These are phyloP conservation scores for Penicillium sp. DNA, from an alignment of 2,329 filamentous ascomycete genomes.

Conservation along the genomic window DNA sequence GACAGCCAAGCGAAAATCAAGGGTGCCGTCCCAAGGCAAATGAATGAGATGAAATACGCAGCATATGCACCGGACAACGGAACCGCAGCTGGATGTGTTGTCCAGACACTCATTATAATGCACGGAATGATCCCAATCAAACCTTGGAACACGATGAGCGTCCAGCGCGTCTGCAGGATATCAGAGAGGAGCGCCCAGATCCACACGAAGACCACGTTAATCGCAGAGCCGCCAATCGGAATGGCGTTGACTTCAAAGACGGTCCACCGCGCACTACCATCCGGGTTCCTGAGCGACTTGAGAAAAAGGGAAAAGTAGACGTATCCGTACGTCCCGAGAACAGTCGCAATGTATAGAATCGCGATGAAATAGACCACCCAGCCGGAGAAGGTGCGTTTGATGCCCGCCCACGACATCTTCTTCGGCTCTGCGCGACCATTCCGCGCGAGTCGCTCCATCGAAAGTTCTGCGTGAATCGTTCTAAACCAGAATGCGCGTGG, in stretches of 20 bases:
- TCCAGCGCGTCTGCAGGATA: slow-evolving; percentile 47
- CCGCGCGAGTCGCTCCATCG: slow-evolving; percentile 42
- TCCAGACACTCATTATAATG: slow-evolving; percentile 53
- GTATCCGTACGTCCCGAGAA: slow-evolving; percentile 46
- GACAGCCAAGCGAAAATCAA: slow-evolving; percentile 51
- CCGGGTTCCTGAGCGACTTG: slow-evolving; percentile 26
- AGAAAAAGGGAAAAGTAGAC: slow-evolving; percentile 23
- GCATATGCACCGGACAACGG: slow-evolving; percentile 47
- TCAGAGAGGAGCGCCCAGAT: slow-evolving; percentile 52
- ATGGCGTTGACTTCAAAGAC: slow-evolving; percentile 47
- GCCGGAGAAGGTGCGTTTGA: slow-evolving; percentile 41
- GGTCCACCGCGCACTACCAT: slow-evolving; percentile 42
- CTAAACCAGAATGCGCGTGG: slow-evolving; percentile 40
- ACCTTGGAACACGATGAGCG: slow-evolving; percentile 46
- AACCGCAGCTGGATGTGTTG: slow-evolving; percentile 40
- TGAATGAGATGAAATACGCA: slow-evolving; percentile 48
- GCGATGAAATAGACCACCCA: slow-evolving; percentile 47
- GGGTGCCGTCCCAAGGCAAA: slow-evolving; percentile 47
- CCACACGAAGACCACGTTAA: slow-evolving; percentile 50
- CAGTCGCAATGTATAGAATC: slow-evolving; percentile 43
- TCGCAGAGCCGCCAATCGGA: slow-evolving; percentile 46
- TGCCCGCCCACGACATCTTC: slow-evolving; percentile 42
- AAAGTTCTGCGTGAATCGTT: slow-evolving; percentile 38
- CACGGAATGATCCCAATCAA: slow-evolving; percentile 45
- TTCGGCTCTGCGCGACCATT: slow-evolving; percentile 45